Percentiles rank a stretch among this genome's conserved stretches.
Evolutionary conservation across 1,284 basidiomycete species (phyloP).

Genomic region (Moniliella sp.): DNA sequence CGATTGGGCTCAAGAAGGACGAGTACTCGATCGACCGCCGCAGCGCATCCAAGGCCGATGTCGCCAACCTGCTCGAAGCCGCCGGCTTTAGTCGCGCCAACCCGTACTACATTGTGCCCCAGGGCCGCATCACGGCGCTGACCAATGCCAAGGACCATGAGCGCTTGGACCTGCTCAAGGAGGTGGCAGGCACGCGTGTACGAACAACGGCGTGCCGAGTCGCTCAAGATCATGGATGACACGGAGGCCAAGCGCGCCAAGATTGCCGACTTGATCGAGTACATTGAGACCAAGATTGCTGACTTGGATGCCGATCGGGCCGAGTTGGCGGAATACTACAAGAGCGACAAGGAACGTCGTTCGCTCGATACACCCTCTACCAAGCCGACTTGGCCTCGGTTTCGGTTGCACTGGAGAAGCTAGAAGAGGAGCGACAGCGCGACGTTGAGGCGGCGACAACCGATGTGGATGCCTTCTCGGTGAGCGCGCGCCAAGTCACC

Average conservation of each 20-base stretch:
- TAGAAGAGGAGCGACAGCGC: conserved; percentile 48
- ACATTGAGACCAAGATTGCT: conserved; percentile 66
- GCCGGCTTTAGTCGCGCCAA: conserved; percentile 92
- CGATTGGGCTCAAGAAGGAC: conserved; percentile 93
- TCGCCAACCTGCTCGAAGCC: conserved; percentile 43
- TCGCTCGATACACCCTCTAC: conserved; percentile 89
- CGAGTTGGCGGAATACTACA: conserved; percentile 84
- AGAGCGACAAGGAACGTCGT: conserved; percentile 76
- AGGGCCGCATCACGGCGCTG: conserved; percentile 81
- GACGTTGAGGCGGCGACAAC: no score
- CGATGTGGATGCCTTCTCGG: no score
- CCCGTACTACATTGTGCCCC: conserved; percentile 96
- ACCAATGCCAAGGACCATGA: conserved; percentile 95
- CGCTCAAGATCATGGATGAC: conserved; percentile 80
- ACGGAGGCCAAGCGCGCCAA: conserved; percentile 82
- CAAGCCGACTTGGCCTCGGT: conserved; percentile 76
- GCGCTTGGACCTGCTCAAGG: conserved; percentile 73
- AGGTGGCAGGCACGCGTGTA: conserved; percentile 94
- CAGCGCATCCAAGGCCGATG: conserved; percentile 80
- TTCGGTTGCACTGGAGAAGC: conserved; percentile 53
- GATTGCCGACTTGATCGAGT: conserved; percentile 68
- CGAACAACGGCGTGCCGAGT: conserved; percentile 76
- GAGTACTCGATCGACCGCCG: conserved; percentile 94
- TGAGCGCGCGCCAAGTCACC: no score
- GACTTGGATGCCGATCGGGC: conserved; percentile 95